Conservation (phyloP, 768 basidiomycete species). For the Trametes cingulata region DNA sequence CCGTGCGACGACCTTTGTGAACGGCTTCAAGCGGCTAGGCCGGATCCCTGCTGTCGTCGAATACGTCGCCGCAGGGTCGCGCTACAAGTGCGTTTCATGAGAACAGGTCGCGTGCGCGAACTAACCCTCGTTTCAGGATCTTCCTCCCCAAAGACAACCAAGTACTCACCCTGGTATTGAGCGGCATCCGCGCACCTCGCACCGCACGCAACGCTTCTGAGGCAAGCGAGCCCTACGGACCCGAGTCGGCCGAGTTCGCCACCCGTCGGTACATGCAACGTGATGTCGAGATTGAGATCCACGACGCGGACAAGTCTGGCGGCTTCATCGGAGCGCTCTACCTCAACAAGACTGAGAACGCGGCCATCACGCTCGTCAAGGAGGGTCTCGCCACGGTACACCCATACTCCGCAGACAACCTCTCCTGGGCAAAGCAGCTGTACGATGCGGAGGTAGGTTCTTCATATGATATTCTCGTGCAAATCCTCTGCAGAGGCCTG, state of each 20-base stretch:
- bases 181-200: slow-evolving; percentile 89
- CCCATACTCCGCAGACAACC: slow-evolving; percentile 79
- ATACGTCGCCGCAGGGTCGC: slow-evolving; percentile 90
- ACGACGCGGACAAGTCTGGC: slow-evolving; percentile 88
- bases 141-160: slow-evolving; percentile 90
- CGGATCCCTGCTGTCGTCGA: slow-evolving; percentile 86
- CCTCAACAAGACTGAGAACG: slow-evolving; percentile 84
- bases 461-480: background rate
- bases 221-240: slow-evolving; percentile 87
- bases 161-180: slow-evolving; percentile 88
- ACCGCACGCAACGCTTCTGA: slow-evolving; percentile 79
- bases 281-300: slow-evolving; percentile 92
- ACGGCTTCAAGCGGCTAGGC: slow-evolving; percentile 88
- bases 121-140: slow-evolving; percentile 50
- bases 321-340: slow-evolving; percentile 93
- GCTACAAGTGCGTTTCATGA: slow-evolving; percentile 76
- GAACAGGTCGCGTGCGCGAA: background rate
- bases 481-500: background rate
- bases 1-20: slow-evolving; percentile 86
- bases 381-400: slow-evolving; percentile 92
- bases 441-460: slow-evolving; percentile 75
- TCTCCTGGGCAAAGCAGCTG: slow-evolving; percentile 79
- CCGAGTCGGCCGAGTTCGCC: slow-evolving; percentile 80
- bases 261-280: slow-evolving; percentile 86
- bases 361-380: slow-evolving; percentile 75